A percentile compares a stretch with the other conserved stretches of the same genome.
These are phyloP conservation scores for Fusarium sororula DNA, from an alignment of 2,329 filamentous ascomycete species.

Conservation along the genomic window DNA sequence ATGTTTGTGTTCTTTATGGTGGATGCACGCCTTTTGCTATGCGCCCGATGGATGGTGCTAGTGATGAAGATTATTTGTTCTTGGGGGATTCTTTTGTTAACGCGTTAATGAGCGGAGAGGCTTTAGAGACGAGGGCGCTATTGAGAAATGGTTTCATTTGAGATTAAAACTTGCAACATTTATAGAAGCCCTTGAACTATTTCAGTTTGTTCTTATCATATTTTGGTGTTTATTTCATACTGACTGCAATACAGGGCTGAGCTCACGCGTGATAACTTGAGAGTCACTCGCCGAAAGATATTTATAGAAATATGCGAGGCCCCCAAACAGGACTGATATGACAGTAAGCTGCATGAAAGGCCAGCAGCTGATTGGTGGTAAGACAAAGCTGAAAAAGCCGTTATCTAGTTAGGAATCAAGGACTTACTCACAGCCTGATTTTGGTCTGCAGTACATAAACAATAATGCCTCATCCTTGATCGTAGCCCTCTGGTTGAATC, in stretches of 20 bases:
- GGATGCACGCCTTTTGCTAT: background rate
- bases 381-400: background rate
- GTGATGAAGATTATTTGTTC: background rate
- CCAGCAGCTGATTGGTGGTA: background rate
- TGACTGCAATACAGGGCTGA: rapidly evolving
- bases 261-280: rapidly evolving
- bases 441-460: background rate
- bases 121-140: background rate
- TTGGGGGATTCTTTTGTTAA: rapidly evolving
- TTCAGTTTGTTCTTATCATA: rapidly evolving
- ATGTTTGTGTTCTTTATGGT: background rate
- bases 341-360: background rate
- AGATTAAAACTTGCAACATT: background rate
- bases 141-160: background rate
- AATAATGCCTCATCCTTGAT: background rate
- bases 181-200: background rate
- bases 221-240: background rate
- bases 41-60: no score
- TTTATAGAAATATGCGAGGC: background rate
- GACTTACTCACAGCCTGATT: background rate
- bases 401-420: background rate
- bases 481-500: rapidly evolving
- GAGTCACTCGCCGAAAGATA: background rate
- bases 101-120: background rate
- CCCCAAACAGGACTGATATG: background rate